Base-by-base conservation (phyloP, 352 stramenopile species). In the Globisporangium rhizosaccharum region DNA sequence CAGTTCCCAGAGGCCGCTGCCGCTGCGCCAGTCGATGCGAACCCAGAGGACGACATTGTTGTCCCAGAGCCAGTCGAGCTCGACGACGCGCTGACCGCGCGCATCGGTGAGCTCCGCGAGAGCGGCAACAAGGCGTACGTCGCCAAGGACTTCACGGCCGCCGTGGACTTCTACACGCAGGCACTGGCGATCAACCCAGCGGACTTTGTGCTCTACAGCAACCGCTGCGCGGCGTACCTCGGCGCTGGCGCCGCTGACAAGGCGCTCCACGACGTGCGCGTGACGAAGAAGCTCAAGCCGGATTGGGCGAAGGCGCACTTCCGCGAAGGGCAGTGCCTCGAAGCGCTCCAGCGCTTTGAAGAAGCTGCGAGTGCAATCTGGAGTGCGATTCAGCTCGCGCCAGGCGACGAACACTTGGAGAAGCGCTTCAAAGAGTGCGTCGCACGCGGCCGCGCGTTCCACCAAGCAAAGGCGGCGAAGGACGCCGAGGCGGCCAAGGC, bases 381-480 rank as follows among this genome's bases (percentile, higher is more conserved):
- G 81, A 66, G 69, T 25, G 83, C 83, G 17, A 87, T 92, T 47
- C 80, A 90, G 51, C 62, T 90, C 53, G 77, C 82, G 26, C 83
- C 83, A 5, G 77, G 85, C 37, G 79, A 93, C 64, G 79, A 85
- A 58, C 53, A 85, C 30, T 65, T 93, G 8, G 85, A 93, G 70
- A 88, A 87, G 62, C 79, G 81, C 58, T 93, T 93, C 73, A 73
- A 93, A 66, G 79, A 82, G 25, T 88, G 82, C 58, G 83, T 93
- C 15, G 74, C 80, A 45, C 82, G 83, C 51, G 83, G 81, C 44
- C 83, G 83, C 26, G 76, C 73, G 14, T 67, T 82, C 58, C 68
- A 85, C 70, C 73, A 83, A 51, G 65, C 67, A 47, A 86, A 86
- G 71, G 63, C 85, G 67, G 62, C 68, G 48, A 61, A 20, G 53